Percentiles rank a stretch among this genome's conserved stretches.
These are phyloP conservation scores for Boletus coccyginus DNA, from an alignment of 768 basidiomycete species.

Conservation along the genomic window DNA sequence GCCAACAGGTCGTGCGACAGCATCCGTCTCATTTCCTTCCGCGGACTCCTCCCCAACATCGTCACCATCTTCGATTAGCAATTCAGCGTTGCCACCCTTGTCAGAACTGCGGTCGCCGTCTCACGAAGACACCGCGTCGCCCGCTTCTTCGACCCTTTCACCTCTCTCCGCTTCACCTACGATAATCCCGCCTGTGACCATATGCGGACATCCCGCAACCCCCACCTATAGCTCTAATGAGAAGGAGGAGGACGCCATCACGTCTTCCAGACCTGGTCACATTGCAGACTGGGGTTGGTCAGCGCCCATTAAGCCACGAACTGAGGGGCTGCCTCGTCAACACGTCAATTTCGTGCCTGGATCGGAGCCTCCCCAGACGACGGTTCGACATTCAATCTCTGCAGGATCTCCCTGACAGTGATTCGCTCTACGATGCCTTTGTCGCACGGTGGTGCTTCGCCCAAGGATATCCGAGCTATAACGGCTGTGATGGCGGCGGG, in stretches of 20 bases:
- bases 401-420: conserved; percentile 14
- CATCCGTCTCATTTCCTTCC: conserved; percentile 4
- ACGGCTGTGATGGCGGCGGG: conserved; percentile 9
- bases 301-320: neutral
- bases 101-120: neutral
- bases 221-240: neutral
- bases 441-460: conserved; percentile 71
- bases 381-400: neutral
- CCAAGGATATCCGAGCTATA: conserved; percentile 32
- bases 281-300: conserved; percentile 27
- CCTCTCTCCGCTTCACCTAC: conserved; percentile 24
- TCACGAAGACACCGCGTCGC: conserved; percentile 21
- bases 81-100: neutral
- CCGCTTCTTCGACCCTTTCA: conserved; percentile 28
- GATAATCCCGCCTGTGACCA: conserved; percentile 23
- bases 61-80: neutral
- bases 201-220: conserved; percentile 27
- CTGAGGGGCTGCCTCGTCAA: neutral
- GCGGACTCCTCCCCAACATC: neutral
- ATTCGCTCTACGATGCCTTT: conserved; percentile 54
- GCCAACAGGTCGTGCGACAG: conserved; percentile 13
- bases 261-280: neutral
- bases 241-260: neutral
- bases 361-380: conserved; percentile 24
- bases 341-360: neutral